Conservation (phyloP, 2,329 filamentous ascomycete genomes). For the Aspergillus tanneri region DNA sequence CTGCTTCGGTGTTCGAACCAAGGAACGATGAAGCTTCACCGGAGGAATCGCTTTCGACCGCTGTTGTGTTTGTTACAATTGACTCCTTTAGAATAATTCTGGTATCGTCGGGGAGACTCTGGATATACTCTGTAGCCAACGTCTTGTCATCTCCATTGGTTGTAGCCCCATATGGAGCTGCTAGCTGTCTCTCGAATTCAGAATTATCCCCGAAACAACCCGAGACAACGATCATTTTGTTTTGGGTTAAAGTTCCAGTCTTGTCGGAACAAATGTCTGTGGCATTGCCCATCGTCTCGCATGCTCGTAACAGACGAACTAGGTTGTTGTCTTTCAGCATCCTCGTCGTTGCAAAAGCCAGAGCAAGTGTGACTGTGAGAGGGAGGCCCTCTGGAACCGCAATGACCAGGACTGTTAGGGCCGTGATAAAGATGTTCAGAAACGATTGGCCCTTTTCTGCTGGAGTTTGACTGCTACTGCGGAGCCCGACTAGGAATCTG, state of each 20-base stretch:
- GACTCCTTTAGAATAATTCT: no score
- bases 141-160: no score
- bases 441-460: constrained; percentile 54
- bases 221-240: constrained; percentile 58
- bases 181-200: background rate
- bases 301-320: constrained; percentile 55
- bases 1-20: constrained; percentile 59
- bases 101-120: background rate
- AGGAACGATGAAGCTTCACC: no score
- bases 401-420: constrained; percentile 57
- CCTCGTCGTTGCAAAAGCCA: constrained; percentile 59
- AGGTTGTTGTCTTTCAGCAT: constrained; percentile 61
- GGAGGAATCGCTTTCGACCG: no score
- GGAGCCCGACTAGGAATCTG: constrained; percentile 64
- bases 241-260: constrained; percentile 61
- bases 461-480: constrained; percentile 41
- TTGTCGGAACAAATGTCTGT: constrained; percentile 62
- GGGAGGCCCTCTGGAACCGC: constrained; percentile 56
- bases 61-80: no score
- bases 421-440: constrained; percentile 54
- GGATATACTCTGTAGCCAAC: background rate
- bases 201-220: constrained; percentile 51
- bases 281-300: constrained; percentile 62
- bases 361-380: constrained; percentile 56
- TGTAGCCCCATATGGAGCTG: no score